Conservation (phyloP, 2,329 filamentous ascomycete species). For the Xylariales sp. region DNA sequence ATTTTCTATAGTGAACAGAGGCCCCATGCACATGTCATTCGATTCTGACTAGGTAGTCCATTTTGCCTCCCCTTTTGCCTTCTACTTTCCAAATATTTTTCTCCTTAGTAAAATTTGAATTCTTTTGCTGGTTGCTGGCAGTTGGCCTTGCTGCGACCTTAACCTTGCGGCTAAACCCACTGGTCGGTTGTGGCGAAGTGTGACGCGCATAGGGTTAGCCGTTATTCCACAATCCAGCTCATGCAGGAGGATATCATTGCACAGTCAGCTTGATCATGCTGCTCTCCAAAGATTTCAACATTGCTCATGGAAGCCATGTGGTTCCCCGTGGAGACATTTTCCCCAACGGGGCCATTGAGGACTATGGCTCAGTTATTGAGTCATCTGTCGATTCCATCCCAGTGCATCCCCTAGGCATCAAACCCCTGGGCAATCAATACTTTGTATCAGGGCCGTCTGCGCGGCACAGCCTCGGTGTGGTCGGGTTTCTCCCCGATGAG, state of each 20-base stretch:
- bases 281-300: slow-evolving; percentile 8
- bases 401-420: slow-evolving; percentile 76
- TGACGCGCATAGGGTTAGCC: not conserved
- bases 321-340: not conserved
- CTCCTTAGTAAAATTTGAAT: not conserved
- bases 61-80: too few relatives aligned
- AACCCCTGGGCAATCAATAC: slow-evolving; percentile 80
- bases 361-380: slow-evolving; percentile 5
- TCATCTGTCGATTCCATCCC: slow-evolving; percentile 50
- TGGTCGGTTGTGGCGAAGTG: not conserved
- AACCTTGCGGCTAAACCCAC: not conserved
- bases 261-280: slow-evolving; percentile 5
- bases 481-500: slow-evolving; percentile 74
- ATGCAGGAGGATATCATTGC: not conserved
- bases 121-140: not conserved
- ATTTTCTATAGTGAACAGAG: too few relatives aligned
- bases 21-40: too few relatives aligned
- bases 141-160: not conserved
- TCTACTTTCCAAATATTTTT: too few relatives aligned
- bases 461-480: slow-evolving; percentile 59
- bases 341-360: not conserved
- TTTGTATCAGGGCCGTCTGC: slow-evolving; percentile 63
- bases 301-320: slow-evolving; percentile 5
- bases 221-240: not conserved
- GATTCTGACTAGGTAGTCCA: too few relatives aligned